Base-by-base conservation (phyloP, 495 filamentous ascomycete genomes). In the Podospora sp. region DNA sequence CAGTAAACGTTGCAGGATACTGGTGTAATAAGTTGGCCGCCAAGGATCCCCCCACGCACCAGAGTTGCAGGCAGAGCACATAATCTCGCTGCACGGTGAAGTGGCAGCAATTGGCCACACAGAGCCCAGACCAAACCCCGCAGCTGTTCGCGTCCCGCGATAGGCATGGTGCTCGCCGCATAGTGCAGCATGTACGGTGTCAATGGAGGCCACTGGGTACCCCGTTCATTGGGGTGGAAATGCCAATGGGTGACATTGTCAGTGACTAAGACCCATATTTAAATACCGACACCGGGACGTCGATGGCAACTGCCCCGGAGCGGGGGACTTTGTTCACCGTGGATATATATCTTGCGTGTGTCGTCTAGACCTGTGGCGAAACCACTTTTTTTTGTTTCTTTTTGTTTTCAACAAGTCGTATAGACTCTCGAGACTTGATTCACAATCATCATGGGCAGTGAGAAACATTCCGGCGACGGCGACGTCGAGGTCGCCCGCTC, bases 71-170 rank as follows among this genome's bases (percentile, higher is more conserved):
- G 2, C 9, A 46, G 40, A 46, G 40, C 40, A 14, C 40, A 46
- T 46, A 46, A 46, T 46, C 40, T 46, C 40, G 40, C 40, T 46
- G 40, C 40, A 46, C 40, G 40, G 40, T 46, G 40, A 46, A 46
- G 40, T 46, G 40, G 40, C 40, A n/a, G n/a, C n/a, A n/a, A 46
- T 46, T 46, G 40, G 40, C 40, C 40, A 46, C 40, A 46, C 40
- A 46, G 5, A 46, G 40, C 12, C 40, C 40, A 46, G 40, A 18
- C 9, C 40, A 18, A 33, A 46, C 40, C 40, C 40, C 40, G 40
- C 40, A 46, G 40, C 40, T 46, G 40, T 46, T 46, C 40, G 40
- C 40, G 40, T 12, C 40, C 40, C 40, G 16, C 16, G 40, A 46
- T 46, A 46, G 40, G 40, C 14, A 46, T 12, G 40, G 11, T 2